Percentiles rank a stretch among this genome's conserved stretches.
phyloP scores from a whole-genome alignment of 1,139 yeast species.

The Kodamaea anthophila region DNA sequence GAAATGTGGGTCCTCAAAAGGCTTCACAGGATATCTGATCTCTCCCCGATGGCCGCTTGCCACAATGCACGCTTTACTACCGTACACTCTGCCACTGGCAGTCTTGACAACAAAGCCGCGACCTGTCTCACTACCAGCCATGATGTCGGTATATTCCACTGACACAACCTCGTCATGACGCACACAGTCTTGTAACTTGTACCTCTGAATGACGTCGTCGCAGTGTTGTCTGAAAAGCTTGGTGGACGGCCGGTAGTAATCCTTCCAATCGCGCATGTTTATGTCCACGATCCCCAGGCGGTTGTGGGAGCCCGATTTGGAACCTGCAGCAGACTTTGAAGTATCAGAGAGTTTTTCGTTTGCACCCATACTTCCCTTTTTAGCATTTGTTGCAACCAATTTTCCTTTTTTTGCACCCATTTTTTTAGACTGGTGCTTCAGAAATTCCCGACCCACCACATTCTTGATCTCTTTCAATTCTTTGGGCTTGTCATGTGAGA shows the following conservation, averaged over 20 bases:
- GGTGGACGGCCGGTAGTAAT: conserved; percentile 43
- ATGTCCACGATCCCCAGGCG: conserved; percentile 32
- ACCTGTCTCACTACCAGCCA: conserved; percentile 21
- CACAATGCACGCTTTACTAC: conserved; percentile 32
- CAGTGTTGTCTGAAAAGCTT: conserved; percentile 37
- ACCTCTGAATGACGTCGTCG: conserved; percentile 27
- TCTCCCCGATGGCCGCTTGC: conserved; percentile 40
- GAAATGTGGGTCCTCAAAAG: conserved; percentile 17
- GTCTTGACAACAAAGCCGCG: conserved; percentile 27
- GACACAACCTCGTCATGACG: conserved; percentile 30
- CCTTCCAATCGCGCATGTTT: conserved; percentile 43
- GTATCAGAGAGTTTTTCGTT: neutral
- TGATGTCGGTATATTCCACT: conserved; percentile 25
- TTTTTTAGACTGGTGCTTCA: conserved; percentile 34
- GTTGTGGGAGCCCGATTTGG: conserved; percentile 16
- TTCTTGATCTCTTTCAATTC: conserved; percentile 38
- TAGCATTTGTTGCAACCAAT: conserved; percentile 1
- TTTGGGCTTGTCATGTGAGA: conserved; percentile 31
- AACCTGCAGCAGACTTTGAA: neutral
- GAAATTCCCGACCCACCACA: conserved; percentile 42
- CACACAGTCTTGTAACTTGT: conserved; percentile 24
- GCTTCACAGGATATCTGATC: conserved; percentile 29
- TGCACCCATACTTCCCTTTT: neutral
- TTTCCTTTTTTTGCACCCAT: conserved; percentile 9
- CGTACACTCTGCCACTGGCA: conserved; percentile 21